These are phyloP conservation scores for Hortaea sp. DNA, from an alignment of 2,329 filamentous ascomycete species.

Conservation along the genomic window DNA sequence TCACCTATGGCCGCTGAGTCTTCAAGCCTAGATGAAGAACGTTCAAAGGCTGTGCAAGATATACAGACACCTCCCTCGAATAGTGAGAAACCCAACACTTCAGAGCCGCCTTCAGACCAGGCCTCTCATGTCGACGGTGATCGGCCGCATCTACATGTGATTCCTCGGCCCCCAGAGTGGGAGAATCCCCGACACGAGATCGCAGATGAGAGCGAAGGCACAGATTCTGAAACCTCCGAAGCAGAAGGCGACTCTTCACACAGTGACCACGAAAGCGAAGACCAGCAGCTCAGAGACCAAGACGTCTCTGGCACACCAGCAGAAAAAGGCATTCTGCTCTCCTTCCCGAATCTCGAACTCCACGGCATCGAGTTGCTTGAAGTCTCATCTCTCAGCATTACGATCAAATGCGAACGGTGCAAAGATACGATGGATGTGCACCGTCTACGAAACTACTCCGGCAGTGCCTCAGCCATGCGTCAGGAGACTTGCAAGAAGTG, in stretches of 20 bases:
- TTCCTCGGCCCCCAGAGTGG: conserved; percentile 74
- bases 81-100: background rate
- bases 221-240: conserved; percentile 34
- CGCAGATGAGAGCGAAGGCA: conserved; percentile 13
- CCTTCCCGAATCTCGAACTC: conserved; percentile 67
- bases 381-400: conserved; percentile 55
- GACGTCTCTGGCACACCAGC: conserved; percentile 31
- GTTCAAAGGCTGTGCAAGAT: background rate
- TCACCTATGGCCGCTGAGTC: conserved; percentile 48
- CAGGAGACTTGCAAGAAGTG: conserved; percentile 47
- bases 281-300: conserved; percentile 35
- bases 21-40: no score
- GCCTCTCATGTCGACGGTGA: conserved; percentile 27
- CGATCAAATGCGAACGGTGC: conserved; percentile 69
- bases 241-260: no score
- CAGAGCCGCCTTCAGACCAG: background rate
- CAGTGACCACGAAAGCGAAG: conserved; percentile 37
- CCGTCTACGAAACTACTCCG: conserved; percentile 47
- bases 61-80: background rate
- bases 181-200: conserved; percentile 15
- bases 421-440: conserved; percentile 62
- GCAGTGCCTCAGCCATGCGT: conserved; percentile 30
- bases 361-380: conserved; percentile 69
- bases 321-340: conserved; percentile 65
- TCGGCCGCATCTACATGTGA: conserved; percentile 57